phyloP scores from a whole-genome alignment of 2,329 filamentous ascomycete species.

The Niveomyces coronatus region DNA sequence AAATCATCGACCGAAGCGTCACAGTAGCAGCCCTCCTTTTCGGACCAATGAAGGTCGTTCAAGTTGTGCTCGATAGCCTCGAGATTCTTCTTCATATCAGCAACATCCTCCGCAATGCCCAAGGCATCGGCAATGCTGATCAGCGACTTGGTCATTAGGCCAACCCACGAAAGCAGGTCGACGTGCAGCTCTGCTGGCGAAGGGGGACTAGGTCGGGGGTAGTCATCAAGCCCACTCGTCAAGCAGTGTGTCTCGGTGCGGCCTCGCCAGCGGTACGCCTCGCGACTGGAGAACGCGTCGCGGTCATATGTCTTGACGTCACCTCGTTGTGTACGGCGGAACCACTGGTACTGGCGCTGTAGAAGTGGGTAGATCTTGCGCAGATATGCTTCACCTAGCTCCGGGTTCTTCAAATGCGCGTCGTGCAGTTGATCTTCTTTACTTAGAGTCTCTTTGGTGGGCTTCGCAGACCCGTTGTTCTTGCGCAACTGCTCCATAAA shows the following conservation, averaged over 20 bases:
- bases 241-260: slow-evolving; percentile 78
- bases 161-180: slow-evolving; percentile 92
- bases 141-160: slow-evolving; percentile 87
- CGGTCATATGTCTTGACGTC: slow-evolving; percentile 89
- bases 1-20: slow-evolving; percentile 93
- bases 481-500: slow-evolving; percentile 70
- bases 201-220: slow-evolving; percentile 84
- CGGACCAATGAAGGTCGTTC: slow-evolving; percentile 87
- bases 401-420: slow-evolving; percentile 55
- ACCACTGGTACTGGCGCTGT: slow-evolving; percentile 88
- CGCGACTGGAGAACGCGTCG: slow-evolving; percentile 75
- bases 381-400: slow-evolving; percentile 61
- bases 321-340: slow-evolving; percentile 80
- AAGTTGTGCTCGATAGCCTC: slow-evolving; percentile 76
- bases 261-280: slow-evolving; percentile 92
- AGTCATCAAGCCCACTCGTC: slow-evolving; percentile 92
- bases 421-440: slow-evolving; percentile 42
- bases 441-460: slow-evolving; percentile 32
- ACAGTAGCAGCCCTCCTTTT: slow-evolving; percentile 73
- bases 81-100: slow-evolving; percentile 60
- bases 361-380: slow-evolving; percentile 74
- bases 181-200: slow-evolving; percentile 93
- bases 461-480: slow-evolving; percentile 35
- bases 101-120: slow-evolving; percentile 65
- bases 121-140: slow-evolving; percentile 67